Base-by-base conservation (phyloP, 148 eudicot genomes). In the Vaccinium corymbosum region DNA sequence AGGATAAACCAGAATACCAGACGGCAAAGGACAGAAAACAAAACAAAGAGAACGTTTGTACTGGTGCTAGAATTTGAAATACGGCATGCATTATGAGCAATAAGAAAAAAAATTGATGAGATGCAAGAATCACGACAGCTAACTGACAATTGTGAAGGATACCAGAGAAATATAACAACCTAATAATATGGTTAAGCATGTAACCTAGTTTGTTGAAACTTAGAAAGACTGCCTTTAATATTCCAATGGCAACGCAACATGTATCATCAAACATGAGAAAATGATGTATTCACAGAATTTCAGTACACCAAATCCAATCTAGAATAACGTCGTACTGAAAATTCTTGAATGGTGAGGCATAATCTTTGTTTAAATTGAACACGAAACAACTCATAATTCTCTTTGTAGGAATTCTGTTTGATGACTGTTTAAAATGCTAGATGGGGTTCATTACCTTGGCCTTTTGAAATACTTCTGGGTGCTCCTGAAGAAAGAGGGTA, bases 401-500 rank as follows among this genome's bases (percentile, higher is more conserved):
- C 46, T 42, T 42, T 42, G 46, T 42, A 42, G 6, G 46, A 42
- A 42, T 42, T 42, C 14, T n/a, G 29, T 9, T 74, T 74, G 52
- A 74, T 1, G 15, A 42, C 6, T 74, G 14, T 46, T 19, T 74
- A 7, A 20, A 74, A 10, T 8, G 49, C 76, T 46, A 46, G 51
- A 74, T 74, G 51, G 51, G 25, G 4, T 74, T 20, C 25, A 73
- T 17, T 87, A 96, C 99, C 98, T 94, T 94, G 52, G 98, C 99
- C 83, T 83, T 91, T 82, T 86, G 79, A 50, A 97, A 86, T 48
- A 88, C 35, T 82, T 94, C 89, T 29, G 99, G 99, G 76, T 97
- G 87, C 42, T 91, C 83, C 87, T 93, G 97, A 62, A 97, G 83
- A 42, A 93, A 87, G 73, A 92, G 74, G 50, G 94, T 90, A n/a